Conservation (phyloP, 2,329 filamentous ascomycete species). For the Escovopsis weberi region DNA sequence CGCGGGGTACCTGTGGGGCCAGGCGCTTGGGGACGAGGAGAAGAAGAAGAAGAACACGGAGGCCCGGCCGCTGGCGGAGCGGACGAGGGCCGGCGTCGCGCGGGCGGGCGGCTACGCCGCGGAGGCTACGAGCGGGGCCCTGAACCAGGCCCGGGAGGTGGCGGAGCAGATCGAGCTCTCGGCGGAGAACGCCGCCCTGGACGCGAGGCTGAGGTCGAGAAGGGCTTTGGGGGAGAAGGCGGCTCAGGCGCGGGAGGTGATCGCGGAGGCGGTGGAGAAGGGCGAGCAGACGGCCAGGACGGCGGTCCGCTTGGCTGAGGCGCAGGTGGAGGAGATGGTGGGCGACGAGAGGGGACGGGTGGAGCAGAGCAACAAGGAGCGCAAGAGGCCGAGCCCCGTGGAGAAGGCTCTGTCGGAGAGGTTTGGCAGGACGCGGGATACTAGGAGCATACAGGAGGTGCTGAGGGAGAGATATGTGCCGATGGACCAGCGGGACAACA, state of each 20-base stretch:
- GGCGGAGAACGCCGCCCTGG: constrained; percentile 14
- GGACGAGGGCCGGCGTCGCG: constrained; percentile 15
- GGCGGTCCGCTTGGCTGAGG: constrained; percentile 20
- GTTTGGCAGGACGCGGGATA: constrained; percentile 29
- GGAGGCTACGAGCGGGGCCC: constrained; percentile 21
- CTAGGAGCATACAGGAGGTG: constrained; percentile 37
- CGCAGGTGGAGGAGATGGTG: constrained; percentile 18
- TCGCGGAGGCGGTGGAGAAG: constrained; percentile 24
- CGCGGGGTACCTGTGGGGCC: constrained; percentile 30
- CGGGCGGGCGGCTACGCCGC: constrained; percentile 13
- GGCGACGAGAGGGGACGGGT: constrained; percentile 12
- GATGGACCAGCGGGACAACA: constrained; percentile 30
- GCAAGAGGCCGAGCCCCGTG: constrained; percentile 20
- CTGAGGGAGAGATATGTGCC: constrained; percentile 41
- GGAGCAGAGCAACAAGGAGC: constrained; percentile 12
- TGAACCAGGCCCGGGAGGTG: constrained; percentile 16
- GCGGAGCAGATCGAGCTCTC: constrained; percentile 14
- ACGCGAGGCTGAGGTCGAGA: constrained; percentile 12
- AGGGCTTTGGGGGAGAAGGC: constrained; percentile 15
- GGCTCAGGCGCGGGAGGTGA: constrained; percentile 21
- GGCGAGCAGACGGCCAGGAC: constrained; percentile 28
- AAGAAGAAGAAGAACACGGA: constrained; percentile 15
- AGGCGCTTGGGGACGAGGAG: constrained; percentile 19
- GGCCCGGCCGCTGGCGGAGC: constrained; percentile 19
- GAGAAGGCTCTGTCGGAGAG: constrained; percentile 37